A percentile compares a stretch with the other conserved stretches of the same genome.
These are phyloP conservation scores for Lentinus brumalis DNA, from an alignment of 768 basidiomycete genomes.

Conservation along the genomic window DNA sequence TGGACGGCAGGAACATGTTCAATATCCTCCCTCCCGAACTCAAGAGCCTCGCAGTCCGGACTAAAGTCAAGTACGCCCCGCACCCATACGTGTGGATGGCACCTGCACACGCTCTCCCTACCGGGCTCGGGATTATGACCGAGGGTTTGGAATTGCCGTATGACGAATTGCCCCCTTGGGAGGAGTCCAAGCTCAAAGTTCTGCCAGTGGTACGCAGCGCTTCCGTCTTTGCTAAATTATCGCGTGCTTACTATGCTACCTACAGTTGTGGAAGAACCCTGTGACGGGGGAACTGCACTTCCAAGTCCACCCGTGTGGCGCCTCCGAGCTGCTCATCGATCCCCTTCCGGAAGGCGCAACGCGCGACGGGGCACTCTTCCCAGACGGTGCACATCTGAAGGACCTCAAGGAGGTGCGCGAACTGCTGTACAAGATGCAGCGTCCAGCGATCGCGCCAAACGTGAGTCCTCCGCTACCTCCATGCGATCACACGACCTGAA, in stretches of 20 bases:
- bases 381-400: conserved; percentile 77
- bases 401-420: conserved; percentile 73
- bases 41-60: conserved; percentile 80
- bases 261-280: conserved; percentile 90
- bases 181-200: conserved; percentile 71
- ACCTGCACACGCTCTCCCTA: conserved; percentile 67
- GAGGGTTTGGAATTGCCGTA: conserved; percentile 73
- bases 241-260: neutral
- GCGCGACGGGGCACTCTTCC: conserved; percentile 70
- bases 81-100: conserved; percentile 94
- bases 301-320: conserved; percentile 88
- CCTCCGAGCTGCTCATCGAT: conserved; percentile 64
- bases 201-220: conserved; percentile 56
- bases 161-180: conserved; percentile 79
- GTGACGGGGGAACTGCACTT: conserved; percentile 81
- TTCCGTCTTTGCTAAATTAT: neutral
- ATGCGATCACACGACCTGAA: conserved; percentile 11
- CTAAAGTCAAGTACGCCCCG: conserved; percentile 76
- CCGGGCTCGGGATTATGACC: conserved; percentile 80
- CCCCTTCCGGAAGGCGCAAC: conserved; percentile 65
- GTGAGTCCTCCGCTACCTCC: conserved; percentile 37
- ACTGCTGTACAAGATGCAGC: conserved; percentile 82
- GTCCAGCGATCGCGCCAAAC: conserved; percentile 83
- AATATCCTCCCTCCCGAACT: conserved; percentile 67
- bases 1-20: conserved; percentile 83